phyloP scores from a whole-genome alignment of 495 filamentous ascomycete species.

The Xylaria acuta region DNA sequence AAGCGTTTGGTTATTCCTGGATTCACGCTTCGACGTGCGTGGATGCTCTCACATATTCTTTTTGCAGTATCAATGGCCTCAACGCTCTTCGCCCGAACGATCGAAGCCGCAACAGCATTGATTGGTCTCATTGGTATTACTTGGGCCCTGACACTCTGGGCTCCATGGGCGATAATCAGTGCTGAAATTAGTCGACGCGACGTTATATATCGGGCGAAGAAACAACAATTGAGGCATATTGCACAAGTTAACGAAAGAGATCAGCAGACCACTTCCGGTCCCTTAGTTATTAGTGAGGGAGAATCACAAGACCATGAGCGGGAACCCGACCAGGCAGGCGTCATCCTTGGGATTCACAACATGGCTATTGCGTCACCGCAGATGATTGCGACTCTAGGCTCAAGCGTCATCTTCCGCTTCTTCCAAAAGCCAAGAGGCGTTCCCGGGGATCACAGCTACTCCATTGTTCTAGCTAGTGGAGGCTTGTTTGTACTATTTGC shows the following conservation, averaged over 20 bases:
- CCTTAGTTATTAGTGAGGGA: constrained; percentile 34
- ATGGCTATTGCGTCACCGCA: constrained; percentile 88
- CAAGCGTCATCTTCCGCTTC: constrained; percentile 77
- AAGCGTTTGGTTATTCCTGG: constrained; percentile 72
- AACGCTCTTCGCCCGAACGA: constrained; percentile 75
- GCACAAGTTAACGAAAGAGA: constrained; percentile 23
- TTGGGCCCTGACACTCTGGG: constrained; percentile 91
- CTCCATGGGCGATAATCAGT: constrained; percentile 89
- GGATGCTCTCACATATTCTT: constrained; percentile 80
- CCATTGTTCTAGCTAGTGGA: constrained; percentile 81
- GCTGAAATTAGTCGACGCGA: constrained; percentile 84
- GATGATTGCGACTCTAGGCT: constrained; percentile 82
- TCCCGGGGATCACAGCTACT: constrained; percentile 84
- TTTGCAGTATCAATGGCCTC: constrained; percentile 80
- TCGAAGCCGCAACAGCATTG: constrained; percentile 70
- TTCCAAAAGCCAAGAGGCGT: constrained; percentile 83
- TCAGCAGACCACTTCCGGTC: constrained; percentile 12
- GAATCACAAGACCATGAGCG: constrained; percentile 49
- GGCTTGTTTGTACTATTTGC: constrained; percentile 79
- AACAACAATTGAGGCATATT: constrained; percentile 43
- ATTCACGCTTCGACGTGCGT: constrained; percentile 84
- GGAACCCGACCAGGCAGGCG: constrained; percentile 77
- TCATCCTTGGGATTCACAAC: constrained; percentile 90
- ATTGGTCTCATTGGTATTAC: constrained; percentile 82
- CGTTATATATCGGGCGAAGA: constrained; percentile 64